phyloP scores from a whole-genome alignment of 202 grass and related monocot species.

The Musa balbisiana region DNA sequence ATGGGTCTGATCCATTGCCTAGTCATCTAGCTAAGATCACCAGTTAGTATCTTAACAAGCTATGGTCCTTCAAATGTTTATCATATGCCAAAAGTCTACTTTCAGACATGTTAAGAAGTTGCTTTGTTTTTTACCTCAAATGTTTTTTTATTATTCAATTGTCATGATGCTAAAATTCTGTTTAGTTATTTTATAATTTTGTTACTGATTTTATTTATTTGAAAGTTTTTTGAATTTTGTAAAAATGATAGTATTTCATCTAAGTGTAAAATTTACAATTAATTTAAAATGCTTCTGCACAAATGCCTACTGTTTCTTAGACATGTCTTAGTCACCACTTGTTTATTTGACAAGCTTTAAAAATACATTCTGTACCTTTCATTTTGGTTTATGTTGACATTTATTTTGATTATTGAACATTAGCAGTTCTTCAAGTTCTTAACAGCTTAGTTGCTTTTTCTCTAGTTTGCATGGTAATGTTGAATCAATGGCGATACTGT shows the following conservation, averaged over 20 bases:
- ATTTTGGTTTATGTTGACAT: background rate
- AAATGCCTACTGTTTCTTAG: background rate
- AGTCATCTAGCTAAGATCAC: no score
- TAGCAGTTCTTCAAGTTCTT: background rate
- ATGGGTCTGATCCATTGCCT: no score
- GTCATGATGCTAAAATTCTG: background rate
- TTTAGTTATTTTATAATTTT: background rate
- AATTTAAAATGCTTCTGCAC: background rate
- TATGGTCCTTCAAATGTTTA: background rate
- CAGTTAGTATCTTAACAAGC: background rate
- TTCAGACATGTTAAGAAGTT: background rate
- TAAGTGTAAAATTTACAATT: background rate
- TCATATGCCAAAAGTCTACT: background rate
- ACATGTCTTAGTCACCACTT: background rate
- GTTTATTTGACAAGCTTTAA: background rate
- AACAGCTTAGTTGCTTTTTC: constrained; percentile 10
- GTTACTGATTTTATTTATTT: background rate
- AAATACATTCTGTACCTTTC: background rate
- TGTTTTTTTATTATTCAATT: background rate
- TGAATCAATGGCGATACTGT: constrained; percentile 68
- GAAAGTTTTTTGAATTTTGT: background rate
- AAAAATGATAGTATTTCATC: background rate
- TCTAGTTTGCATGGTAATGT: constrained; percentile 80
- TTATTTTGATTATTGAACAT: background rate
- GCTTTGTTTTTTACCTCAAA: no score